Percentiles rank a stretch among this genome's conserved stretches.
phyloP scores from a whole-genome alignment of 371 early-diverging fungal species.

The Capillidium heterosporum region DNA sequence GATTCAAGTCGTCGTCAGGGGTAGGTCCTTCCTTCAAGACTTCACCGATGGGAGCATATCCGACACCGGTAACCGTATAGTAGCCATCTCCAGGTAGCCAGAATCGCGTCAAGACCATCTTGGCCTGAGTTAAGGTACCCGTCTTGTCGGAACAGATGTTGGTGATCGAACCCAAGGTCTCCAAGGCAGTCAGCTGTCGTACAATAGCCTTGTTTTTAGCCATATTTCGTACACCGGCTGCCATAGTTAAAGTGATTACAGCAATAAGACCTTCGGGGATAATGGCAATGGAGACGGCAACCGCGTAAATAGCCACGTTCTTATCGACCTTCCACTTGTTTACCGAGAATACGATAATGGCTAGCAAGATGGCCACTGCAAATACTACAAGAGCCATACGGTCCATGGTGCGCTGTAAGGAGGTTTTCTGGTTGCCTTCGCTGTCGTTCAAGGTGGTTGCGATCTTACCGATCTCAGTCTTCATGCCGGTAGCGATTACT shows the following conservation, averaged over 20 bases:
- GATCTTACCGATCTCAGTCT: constrained; percentile 87
- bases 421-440: constrained; percentile 39
- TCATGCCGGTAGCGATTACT: constrained; percentile 62
- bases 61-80: constrained; percentile 35
- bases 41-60: constrained; percentile 43
- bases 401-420: constrained; percentile 51
- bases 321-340: constrained; percentile 27
- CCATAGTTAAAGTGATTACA: constrained; percentile 75
- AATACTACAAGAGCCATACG: constrained; percentile 56
- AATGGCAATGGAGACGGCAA: constrained; percentile 76
- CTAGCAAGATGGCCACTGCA: constrained; percentile 39
- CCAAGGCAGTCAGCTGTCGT: constrained; percentile 70
- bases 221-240: constrained; percentile 78
- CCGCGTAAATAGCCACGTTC: constrained; percentile 48
- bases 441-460: constrained; percentile 62
- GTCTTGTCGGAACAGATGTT: constrained; percentile 85
- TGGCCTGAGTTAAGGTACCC: constrained; percentile 37
- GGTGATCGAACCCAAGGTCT: constrained; percentile 78
- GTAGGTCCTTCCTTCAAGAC: constrained; percentile 12
- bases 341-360: constrained; percentile 49
- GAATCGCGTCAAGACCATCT: constrained; percentile 53
- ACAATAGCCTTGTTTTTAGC: constrained; percentile 73
- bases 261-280: constrained; percentile 93
- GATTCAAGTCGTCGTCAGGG: constrained; percentile 6
- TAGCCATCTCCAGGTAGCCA: constrained; percentile 46